Base-by-base conservation (phyloP, 2,329 filamentous ascomycete genomes). In the Ilyonectria mors-panacis region DNA sequence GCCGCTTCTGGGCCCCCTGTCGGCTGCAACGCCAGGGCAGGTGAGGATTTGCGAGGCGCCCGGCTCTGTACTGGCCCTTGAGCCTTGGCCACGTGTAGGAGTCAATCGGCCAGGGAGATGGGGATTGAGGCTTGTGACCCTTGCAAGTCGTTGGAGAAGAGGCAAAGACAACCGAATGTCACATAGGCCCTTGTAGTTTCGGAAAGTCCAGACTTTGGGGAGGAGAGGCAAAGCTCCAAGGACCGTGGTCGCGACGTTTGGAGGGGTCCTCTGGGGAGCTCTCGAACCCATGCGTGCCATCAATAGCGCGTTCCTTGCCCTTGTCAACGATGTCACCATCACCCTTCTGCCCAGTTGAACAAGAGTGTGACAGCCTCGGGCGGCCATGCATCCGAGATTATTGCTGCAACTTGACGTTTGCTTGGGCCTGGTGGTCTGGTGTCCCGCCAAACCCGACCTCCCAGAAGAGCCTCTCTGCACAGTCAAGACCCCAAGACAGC, bases 321-420 rank as follows among this genome's bases (percentile, higher is more conserved):
- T 42, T 42, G 57, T 61, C 44, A 26, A 28, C 50, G 42, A 66
- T 62, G 63, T 62, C 57, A 55, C 47, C 54, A 33, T 56, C 51
- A 42, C 39, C n/a, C 57, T 44, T 50, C 54, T 45, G 48, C 33
- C 65, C 63, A 51, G 58, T 66, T 56, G 50, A 50, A 66, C 48
- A 45, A 39, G 51, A 45, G 66, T 63, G 73, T 75, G 73, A 73
- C 73, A 69, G 59, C 62, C 67, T 76, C 74, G 74, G 74, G 63
- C 63, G 59, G 53, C 66, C 65, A 67, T 67, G 70, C 63, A 76
- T 73, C 74, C 74, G 74, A 76, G 68, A 76, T 76, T 76, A 64
- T 76, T 73, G 71, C 74, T 76, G 74, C 74, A 76, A 58, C 66
- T 72, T 64, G 63, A 70, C 35, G 67, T 71, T 59, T 57, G 12